These are phyloP conservation scores for Yamadazyma oceani DNA, from an alignment of 1,139 yeast genomes.

Conservation along the genomic window DNA sequence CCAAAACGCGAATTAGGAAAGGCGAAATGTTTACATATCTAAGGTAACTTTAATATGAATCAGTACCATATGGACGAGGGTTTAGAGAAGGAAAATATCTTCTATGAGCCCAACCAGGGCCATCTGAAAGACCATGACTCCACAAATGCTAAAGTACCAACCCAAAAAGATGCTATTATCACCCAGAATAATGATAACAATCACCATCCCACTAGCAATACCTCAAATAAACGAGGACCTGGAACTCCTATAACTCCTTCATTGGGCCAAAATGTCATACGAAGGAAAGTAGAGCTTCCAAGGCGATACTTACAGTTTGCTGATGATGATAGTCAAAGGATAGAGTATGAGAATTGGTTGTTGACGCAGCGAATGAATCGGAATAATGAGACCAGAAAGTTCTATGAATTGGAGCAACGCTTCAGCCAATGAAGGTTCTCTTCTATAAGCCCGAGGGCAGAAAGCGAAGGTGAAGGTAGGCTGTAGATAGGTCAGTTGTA, in stretches of 20 bases:
- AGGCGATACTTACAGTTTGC: conserved; percentile 5
- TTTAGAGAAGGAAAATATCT: conserved; percentile 1
- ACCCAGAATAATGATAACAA: neutral
- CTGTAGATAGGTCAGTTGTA: too few species aligned
- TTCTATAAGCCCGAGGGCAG: too few species aligned
- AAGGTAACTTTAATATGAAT: neutral
- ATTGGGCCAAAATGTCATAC: conserved; percentile 17
- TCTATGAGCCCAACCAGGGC: neutral
- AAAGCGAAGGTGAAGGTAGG: too few species aligned
- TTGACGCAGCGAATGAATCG: conserved; percentile 11
- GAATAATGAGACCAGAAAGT: conserved; percentile 16
- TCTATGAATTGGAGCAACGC: conserved; percentile 20
- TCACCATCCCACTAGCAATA: neutral
- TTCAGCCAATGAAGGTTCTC: conserved; percentile 6
- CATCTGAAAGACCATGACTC: too few species aligned
- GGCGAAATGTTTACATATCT: neutral
- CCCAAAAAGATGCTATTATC: neutral
- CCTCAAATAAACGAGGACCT: conserved; percentile 24
- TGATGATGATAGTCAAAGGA: conserved; percentile 15
- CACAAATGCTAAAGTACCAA: too few species aligned
- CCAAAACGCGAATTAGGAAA: neutral
- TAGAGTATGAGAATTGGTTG: conserved; percentile 21
- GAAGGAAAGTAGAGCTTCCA: conserved; percentile 17
- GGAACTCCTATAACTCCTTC: conserved; percentile 29
- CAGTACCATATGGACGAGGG: neutral